Base-by-base conservation (phyloP, 441 rosid genomes). In the Daphne laureola region DNA sequence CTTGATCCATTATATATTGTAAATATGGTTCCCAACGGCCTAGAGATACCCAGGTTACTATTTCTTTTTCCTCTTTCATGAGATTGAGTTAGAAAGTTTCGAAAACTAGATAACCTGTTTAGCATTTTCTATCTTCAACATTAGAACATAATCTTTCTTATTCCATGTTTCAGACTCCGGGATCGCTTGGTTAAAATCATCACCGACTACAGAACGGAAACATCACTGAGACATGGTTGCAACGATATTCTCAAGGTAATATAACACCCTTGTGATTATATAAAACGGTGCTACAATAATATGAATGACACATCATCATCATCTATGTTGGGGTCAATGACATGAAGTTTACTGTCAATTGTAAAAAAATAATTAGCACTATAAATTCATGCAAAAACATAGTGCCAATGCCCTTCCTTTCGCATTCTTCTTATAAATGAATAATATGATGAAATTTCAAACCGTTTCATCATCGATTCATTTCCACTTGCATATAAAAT, bases 211-310 rank as follows among this genome's bases (percentile, higher is more conserved):
- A 80, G 96, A 78, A 90, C 99, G 2, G 99, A 90, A 75, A 90
- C 99, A 57, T 94, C 99, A 63, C 91, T 90, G 59, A 81, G 99
- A 71, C 95, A 86, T 50, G 99, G 96, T 36, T 94, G 99, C 76
- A 94, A 87, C 54, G 95, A 87, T 66, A 94, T 90, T 65, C 91
- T 94, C 51, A 94, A 90, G 99, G 97, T 90, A 75, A 0, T 46
- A 47, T 12, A 8, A 40, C 62, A 25, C 60, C 62, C 42, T 38
- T 13, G 43, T 51, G 46, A 9, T 18, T 50, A 38, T 65, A 2
- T 59, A 46, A 17, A 25, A 15, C 38, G 50, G 54, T 49, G 51
- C 16, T 40, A 36, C 18, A 9, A 44, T 12, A 47, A 49, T n/a
- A 18, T 17, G 49, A 12, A 31, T 45, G 35, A 18, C 23, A 49